A percentile compares a stretch with the other conserved stretches of the same genome.
Conservation (phyloP, 257 asterid genomes). For the Leptodermis oblonga region DNA sequence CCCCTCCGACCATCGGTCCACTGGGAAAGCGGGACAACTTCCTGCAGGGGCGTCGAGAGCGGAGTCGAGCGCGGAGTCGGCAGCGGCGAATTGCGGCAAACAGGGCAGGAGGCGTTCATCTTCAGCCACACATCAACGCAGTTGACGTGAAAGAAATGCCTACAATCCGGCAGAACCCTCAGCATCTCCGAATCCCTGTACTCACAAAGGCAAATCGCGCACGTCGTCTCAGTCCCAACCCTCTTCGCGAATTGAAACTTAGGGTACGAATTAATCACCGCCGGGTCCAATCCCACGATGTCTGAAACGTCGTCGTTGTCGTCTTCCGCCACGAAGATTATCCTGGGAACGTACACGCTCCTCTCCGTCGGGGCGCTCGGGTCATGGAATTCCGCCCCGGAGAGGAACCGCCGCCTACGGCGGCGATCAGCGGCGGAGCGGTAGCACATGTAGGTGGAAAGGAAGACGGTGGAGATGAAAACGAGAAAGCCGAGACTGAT, state of each 20-base stretch:
- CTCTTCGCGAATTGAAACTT: slow-evolving; percentile 53
- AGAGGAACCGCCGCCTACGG: slow-evolving; percentile 41
- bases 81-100: slow-evolving; percentile 88
- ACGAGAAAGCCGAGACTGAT: slow-evolving; percentile 77
- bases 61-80: slow-evolving; percentile 96
- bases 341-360: slow-evolving; percentile 70
- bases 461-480: slow-evolving; percentile 62
- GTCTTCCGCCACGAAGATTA: slow-evolving; percentile 81
- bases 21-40: slow-evolving; percentile 95
- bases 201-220: slow-evolving; percentile 85
- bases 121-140: slow-evolving; percentile 95
- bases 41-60: slow-evolving; percentile 85
- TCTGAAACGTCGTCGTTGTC: slow-evolving; percentile 32
- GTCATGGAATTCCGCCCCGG: not conserved
- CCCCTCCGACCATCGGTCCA: slow-evolving; percentile 86
- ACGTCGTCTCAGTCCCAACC: slow-evolving; percentile 31
- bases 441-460: slow-evolving; percentile 79
- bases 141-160: slow-evolving; percentile 78
- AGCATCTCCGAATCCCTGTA: slow-evolving; percentile 79
- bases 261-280: slow-evolving; percentile 78
- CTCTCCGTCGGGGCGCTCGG: slow-evolving; percentile 28
- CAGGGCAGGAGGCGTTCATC: slow-evolving; percentile 84
- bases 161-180: slow-evolving; percentile 89
- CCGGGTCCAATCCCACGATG: slow-evolving; percentile 72
- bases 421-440: slow-evolving; percentile 60